Evolutionary conservation across 495 filamentous ascomycete genomes (phyloP).

Genomic region (Gamarada debralockiae): DNA sequence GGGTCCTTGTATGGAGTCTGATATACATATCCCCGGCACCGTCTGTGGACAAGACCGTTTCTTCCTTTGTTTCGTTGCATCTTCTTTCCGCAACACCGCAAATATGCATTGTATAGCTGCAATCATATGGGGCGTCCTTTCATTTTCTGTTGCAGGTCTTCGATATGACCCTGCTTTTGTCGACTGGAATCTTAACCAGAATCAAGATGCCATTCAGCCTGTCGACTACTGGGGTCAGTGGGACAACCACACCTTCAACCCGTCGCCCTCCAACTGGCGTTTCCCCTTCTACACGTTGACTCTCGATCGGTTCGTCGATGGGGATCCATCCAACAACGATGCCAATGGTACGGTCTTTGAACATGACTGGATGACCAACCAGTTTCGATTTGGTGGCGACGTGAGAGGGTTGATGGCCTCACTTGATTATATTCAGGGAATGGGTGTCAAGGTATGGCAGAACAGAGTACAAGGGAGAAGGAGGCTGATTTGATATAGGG

Average conservation of each 20-base stretch:
- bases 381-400: slow-evolving; percentile 72
- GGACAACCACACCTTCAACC: slow-evolving; percentile 48
- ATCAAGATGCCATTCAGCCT: slow-evolving; percentile 50
- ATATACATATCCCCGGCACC: no score
- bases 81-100: no score
- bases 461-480: not conserved
- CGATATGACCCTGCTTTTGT: not conserved
- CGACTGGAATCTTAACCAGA: slow-evolving; percentile 40
- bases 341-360: slow-evolving; percentile 66
- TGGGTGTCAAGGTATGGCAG: slow-evolving; percentile 47
- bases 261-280: slow-evolving; percentile 65
- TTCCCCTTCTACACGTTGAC: slow-evolving; percentile 71
- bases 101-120: no score
- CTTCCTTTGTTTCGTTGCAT: no score
- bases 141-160: not conserved
- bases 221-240: slow-evolving; percentile 62
- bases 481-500: slow-evolving; percentile 38
- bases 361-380: slow-evolving; percentile 63
- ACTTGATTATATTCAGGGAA: slow-evolving; percentile 72
- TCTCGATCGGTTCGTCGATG: slow-evolving; percentile 68
- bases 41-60: no score
- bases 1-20: no score
- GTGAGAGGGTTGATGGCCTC: slow-evolving; percentile 59
- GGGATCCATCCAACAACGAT: slow-evolving; percentile 69
- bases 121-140: no score